Evolutionary conservation across 805 yeast species (phyloP).

Genomic region (Candida berthetii): DNA sequence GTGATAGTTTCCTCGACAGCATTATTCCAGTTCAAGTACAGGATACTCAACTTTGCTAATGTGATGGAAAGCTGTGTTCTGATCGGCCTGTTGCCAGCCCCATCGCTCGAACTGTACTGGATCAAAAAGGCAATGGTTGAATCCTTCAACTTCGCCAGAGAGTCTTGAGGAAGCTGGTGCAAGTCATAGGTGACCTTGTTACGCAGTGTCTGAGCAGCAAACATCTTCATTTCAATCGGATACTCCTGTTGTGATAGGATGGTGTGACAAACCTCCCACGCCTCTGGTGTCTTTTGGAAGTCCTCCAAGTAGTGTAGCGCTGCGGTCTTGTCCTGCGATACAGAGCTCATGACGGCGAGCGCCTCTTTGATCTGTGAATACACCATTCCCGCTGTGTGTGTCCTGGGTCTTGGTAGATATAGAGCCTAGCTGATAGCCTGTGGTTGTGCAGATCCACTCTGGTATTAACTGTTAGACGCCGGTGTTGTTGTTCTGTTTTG

Average conservation of each 20-base stretch:
- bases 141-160: slow-evolving; percentile 57
- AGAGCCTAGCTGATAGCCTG: too few relatives aligned
- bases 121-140: slow-evolving; percentile 55
- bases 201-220: slow-evolving; percentile 88
- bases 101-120: slow-evolving; percentile 28
- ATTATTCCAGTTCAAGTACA: slow-evolving; percentile 63
- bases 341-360: slow-evolving; percentile 18
- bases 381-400: not conserved
- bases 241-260: slow-evolving; percentile 33
- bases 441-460: too few relatives aligned
- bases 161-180: slow-evolving; percentile 60
- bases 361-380: slow-evolving; percentile 16
- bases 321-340: slow-evolving; percentile 27
- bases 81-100: slow-evolving; percentile 41
- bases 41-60: slow-evolving; percentile 76
- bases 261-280: slow-evolving; percentile 70
- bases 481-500: not conserved
- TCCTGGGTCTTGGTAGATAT: too few relatives aligned
- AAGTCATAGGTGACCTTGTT: slow-evolving; percentile 82
- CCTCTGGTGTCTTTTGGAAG: slow-evolving; percentile 77
- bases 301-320: slow-evolving; percentile 57
- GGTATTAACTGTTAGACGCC: too few relatives aligned
- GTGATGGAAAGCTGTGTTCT: slow-evolving; percentile 80
- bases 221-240: slow-evolving; percentile 59
- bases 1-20: slow-evolving; percentile 65